Evolutionary conservation across 2,329 filamentous ascomycete genomes (phyloP), one percentile per base, ranked within the genome.

Genomic region (Claviceps arundinis): DNA sequence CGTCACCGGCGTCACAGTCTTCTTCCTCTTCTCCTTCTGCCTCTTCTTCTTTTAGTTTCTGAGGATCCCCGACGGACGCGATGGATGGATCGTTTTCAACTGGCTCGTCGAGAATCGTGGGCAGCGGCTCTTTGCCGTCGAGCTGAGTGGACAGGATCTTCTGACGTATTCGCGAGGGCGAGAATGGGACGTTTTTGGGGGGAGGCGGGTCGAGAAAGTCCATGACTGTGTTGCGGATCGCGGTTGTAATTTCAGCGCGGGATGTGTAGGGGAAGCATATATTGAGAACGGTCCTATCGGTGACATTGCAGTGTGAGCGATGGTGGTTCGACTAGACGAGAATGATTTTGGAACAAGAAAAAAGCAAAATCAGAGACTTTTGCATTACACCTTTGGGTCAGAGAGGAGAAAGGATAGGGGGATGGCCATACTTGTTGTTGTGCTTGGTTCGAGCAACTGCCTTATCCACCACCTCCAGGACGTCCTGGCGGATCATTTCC

Each of bases 241-340:
- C 88, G 3, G 86, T 82, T 0, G 91, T 94, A 58, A 98, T 97
- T 65, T 98, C 93, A 62, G 95, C 89, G 57, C 93, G 80, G 4
- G 90, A 95, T 0, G 93, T 97, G 64, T 98, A 98, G 0, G 93
- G 93, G 62, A 97, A 97, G 73, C 93, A 98, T 56, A 98, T 89
- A 65, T 98, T 98, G 50, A 98, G 73, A 34, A 78, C 69, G 26
- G 74, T 71, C 52, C 78, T 81, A 26, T 5, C 17, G 22, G 9
- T 11, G 2, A 17, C 17, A 11, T 51, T 62, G 55, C 17, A n/a
- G 17, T 4, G 50, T 52, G 14, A 48, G 47, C 24, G n/a, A 30
- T 24, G 6, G 19, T 38, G 19, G 17, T 44, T 7, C 19, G 26
- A 8, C 26, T 9, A 30, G 26, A 30, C 26, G 3, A 3, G 26